Conservation (phyloP, 345 rosid genomes). For the Sonneratia alba region DNA sequence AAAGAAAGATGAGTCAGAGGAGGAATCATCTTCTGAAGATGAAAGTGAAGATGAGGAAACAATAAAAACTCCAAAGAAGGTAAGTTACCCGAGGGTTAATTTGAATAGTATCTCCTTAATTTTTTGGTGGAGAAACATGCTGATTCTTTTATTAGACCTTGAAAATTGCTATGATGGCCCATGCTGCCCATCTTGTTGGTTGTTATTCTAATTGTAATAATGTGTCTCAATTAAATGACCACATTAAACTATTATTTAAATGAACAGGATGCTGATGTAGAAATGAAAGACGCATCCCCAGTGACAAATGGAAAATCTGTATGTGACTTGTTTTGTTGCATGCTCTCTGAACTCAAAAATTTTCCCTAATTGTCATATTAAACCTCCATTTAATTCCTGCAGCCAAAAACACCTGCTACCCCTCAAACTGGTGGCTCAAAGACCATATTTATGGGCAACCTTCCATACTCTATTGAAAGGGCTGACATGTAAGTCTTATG, state of each 20-base stretch:
- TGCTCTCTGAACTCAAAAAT: background rate
- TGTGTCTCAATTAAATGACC: background rate
- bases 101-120: background rate
- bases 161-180: background rate
- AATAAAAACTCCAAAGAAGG: constrained; percentile 37
- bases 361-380: background rate
- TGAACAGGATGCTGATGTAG: constrained; percentile 43
- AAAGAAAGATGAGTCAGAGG: constrained; percentile 4
- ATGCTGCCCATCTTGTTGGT: background rate
- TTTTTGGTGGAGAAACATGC: no score
- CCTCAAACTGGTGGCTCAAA: constrained; percentile 44
- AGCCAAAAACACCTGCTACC: constrained; percentile 61
- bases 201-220: background rate
- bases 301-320: constrained; percentile 23
- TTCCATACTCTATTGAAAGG: constrained; percentile 44
- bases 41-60: constrained; percentile 45
- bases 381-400: constrained; percentile 7
- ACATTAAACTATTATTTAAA: background rate
- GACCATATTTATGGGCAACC: constrained; percentile 65
- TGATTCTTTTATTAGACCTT: background rate
- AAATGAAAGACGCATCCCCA: constrained; percentile 52
- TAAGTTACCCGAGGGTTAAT: background rate
- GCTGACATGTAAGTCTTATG: constrained; percentile 51
- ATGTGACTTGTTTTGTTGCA: background rate
- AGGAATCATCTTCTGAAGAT: constrained; percentile 23